Conservation (phyloP, 2,329 filamentous ascomycete genomes). For the Colletotrichum ledebouriae region DNA sequence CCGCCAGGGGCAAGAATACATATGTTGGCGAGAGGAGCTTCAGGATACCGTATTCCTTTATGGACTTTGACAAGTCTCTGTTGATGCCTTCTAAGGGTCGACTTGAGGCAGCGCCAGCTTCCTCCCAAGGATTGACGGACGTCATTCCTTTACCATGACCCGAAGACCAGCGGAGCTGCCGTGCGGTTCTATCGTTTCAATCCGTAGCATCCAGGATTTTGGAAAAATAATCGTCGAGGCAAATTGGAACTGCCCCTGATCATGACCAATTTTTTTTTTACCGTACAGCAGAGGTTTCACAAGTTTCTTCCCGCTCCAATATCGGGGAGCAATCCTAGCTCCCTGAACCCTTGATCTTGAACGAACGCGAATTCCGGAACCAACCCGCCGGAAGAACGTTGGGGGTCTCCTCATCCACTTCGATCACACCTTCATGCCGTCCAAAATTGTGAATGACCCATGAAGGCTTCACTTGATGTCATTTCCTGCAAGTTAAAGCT, state of each 20-base stretch:
- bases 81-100: background rate
- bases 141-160: too few relatives aligned
- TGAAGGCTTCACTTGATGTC: conserved; percentile 33
- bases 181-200: background rate
- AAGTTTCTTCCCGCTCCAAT: background rate
- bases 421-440: conserved; percentile 5
- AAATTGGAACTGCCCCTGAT: conserved; percentile 19
- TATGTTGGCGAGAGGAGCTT: background rate
- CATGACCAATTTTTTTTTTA: background rate
- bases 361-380: conserved; percentile 1
- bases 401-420: background rate
- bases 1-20: conserved; percentile 6
- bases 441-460: background rate
- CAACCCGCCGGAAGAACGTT: conserved; percentile 1
- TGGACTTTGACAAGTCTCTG: background rate
- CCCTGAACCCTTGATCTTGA: background rate
- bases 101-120: background rate
- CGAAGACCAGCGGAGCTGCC: too few relatives aligned
- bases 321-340: conserved; percentile 19
- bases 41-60: background rate
- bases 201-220: background rate
- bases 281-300: background rate
- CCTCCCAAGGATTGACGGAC: too few relatives aligned
- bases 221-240: conserved; percentile 5
- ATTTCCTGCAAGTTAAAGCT: conserved; percentile 2